Base-by-base conservation (phyloP, 2,329 filamentous ascomycete species). In the Botrytis squamosa region DNA sequence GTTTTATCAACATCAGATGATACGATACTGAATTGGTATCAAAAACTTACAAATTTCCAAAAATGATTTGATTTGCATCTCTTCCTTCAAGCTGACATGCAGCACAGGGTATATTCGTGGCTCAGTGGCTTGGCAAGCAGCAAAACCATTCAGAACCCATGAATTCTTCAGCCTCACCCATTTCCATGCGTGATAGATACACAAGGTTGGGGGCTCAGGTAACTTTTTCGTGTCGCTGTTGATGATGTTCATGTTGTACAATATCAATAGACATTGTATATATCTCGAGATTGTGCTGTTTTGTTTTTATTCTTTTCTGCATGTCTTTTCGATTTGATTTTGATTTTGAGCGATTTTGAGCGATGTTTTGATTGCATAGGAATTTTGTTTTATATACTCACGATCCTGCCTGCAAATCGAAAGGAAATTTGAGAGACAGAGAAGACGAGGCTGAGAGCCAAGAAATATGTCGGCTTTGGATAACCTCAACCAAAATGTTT, bases 401-500 rank as follows among this genome's bases (percentile, higher is more conserved):
- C 25, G 40, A 40, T 12, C 18, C 42, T 64, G 38, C 59, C 42
- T 64, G n/a, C 59, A 25, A n/a, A n/a, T 14, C 29, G 29, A 64
- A 64, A 44, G 62, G n/a, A 16, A 38, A 62, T 40, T 62, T 40
- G 40, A n/a, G 42, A 64, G 29, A 55, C 3, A 22, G 40, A 55
- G 22, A 38, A 20, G 36, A 42, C 66, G 36, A 57, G 66, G 49
- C 66, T 57, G 66, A 57, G 25, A 16, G 20, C 25, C 10, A 36
- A 36, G 20, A 29, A 49, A 46, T 6, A 75, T 75, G 74, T 33
- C 66, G 10, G 44, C 69, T 9, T 75, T 81, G 42, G 75, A 78
- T 52, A 64, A 67, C 42, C 25, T 79, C 69, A 80, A 73, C 52
- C 79, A 81, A 68, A 81, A 81, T 75, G 69, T 78, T 55, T 77